These are phyloP conservation scores for Oryza meridionalis DNA, from an alignment of 176 grass and related monocot genomes.

Conservation along the genomic window DNA sequence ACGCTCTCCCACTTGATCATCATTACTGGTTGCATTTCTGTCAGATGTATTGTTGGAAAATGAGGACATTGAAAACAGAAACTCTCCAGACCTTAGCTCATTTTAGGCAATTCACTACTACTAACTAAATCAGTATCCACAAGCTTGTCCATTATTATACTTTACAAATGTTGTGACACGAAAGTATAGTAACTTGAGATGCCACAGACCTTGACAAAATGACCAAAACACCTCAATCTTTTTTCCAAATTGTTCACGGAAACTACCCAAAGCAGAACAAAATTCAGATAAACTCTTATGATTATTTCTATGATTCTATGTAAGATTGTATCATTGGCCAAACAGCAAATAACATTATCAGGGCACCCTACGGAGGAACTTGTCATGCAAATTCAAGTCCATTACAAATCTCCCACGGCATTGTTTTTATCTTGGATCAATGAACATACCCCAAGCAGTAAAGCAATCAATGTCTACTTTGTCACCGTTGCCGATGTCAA, in stretches of 20 bases:
- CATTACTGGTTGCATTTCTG: background rate
- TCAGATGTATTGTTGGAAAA: background rate
- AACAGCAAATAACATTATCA: background rate
- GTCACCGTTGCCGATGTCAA: background rate
- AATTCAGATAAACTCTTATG: background rate
- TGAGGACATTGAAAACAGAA: background rate
- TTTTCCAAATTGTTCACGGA: background rate
- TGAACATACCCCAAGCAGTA: background rate
- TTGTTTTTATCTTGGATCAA: background rate
- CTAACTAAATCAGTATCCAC: background rate
- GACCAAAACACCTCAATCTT: background rate
- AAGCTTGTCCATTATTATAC: background rate
- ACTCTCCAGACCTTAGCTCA: background rate
- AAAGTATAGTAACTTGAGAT: background rate
- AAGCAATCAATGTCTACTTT: background rate
- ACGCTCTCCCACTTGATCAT: background rate
- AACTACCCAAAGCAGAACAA: background rate
- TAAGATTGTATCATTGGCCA: too few species aligned
- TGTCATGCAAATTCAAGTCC: background rate
- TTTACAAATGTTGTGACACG: background rate
- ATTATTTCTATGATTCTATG: background rate
- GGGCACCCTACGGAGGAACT: background rate
- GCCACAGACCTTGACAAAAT: background rate
- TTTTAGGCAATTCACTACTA: conserved; percentile 12
- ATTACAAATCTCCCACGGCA: background rate